Conservation (phyloP, 345 rosid species). For the Dipteronia dyeriana region DNA sequence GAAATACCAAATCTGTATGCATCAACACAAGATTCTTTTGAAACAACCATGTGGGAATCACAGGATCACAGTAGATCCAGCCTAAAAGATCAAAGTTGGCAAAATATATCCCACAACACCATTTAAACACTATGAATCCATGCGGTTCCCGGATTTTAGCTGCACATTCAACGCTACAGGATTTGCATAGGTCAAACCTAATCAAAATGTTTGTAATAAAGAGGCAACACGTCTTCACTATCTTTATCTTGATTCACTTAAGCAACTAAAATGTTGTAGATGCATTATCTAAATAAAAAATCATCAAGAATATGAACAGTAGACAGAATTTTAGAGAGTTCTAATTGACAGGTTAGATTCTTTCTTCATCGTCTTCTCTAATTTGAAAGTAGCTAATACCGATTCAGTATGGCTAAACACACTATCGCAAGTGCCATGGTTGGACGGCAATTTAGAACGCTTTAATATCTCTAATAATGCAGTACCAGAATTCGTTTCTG, state of each 20-base stretch:
- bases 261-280: background rate
- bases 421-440: constrained; percentile 32
- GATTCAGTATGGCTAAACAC: constrained; percentile 54
- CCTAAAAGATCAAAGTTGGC: no score
- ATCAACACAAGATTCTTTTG: no score
- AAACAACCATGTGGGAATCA: no score
- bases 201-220: background rate
- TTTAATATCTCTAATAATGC: constrained; percentile 67
- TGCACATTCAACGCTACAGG: background rate
- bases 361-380: constrained; percentile 50
- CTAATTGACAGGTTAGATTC: constrained; percentile 19
- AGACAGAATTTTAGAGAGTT: constrained; percentile 9
- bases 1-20: background rate
- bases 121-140: background rate
- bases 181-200: background rate
- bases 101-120: background rate
- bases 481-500: constrained; percentile 43
- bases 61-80: no score
- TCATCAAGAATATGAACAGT: background rate
- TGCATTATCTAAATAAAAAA: background rate
- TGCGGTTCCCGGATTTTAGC: background rate
- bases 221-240: background rate
- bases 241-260: background rate
- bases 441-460: constrained; percentile 41
- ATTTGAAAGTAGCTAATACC: constrained; percentile 76